Evolutionary conservation across 2,329 filamentous ascomycete genomes (phyloP).

Genomic region (Microdochium paspali): DNA sequence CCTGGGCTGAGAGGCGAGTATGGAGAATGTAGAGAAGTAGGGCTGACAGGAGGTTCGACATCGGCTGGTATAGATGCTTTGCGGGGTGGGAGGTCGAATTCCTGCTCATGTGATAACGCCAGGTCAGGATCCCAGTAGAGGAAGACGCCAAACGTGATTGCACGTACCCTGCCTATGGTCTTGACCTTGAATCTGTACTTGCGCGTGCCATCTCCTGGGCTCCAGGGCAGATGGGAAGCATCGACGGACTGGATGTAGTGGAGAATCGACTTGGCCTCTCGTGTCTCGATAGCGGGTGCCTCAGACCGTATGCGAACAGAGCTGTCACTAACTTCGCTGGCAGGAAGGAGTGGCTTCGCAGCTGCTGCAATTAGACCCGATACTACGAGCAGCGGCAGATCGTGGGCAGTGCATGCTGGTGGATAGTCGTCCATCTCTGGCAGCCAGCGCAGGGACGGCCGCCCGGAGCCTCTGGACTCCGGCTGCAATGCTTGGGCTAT

Average conservation of each 20-base stretch:
- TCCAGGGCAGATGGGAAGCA: conserved; percentile 58
- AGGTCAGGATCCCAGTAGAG: background rate
- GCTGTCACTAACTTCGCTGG: conserved; percentile 12
- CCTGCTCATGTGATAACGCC: conserved; percentile 22
- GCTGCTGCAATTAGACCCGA: conserved; percentile 60
- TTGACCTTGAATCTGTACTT: conserved; percentile 58
- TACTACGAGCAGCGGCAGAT: conserved; percentile 74
- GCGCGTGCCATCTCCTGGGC: conserved; percentile 41
- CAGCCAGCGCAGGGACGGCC: background rate
- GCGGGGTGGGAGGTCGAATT: conserved; percentile 46
- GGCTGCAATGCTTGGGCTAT: background rate
- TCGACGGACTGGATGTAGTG: conserved; percentile 58
- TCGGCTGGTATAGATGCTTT: conserved; percentile 43
- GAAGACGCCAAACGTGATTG: conserved; percentile 6
- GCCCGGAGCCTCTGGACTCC: background rate
- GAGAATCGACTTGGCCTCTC: conserved; percentile 55
- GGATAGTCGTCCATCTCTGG: conserved; percentile 69
- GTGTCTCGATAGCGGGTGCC: conserved; percentile 54
- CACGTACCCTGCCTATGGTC: conserved; percentile 71
- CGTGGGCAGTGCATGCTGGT: conserved; percentile 71
- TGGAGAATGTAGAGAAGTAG: conserved; percentile 70
- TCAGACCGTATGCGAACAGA: conserved; percentile 61
- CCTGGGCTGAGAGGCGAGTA: conserved; percentile 81
- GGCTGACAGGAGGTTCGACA: conserved; percentile 34
- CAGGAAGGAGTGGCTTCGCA: conserved; percentile 26